Conservation (phyloP, 2,329 filamentous ascomycete species). For the Neurospora crassa region DNA sequence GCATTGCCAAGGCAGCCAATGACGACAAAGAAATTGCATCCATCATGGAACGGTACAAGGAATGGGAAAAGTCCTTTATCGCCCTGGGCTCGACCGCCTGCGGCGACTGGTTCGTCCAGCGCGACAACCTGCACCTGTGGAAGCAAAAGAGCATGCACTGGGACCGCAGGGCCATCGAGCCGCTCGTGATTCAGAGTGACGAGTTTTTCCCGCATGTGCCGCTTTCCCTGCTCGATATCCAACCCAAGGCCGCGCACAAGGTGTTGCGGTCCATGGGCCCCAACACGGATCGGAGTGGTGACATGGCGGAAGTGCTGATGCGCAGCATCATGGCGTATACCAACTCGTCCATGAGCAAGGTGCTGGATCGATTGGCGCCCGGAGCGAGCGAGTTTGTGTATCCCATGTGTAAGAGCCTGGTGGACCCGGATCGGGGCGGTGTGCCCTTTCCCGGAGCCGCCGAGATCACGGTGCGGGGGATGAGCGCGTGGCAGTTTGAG, state of each 20-base stretch:
- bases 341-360: slow-evolving; percentile 27
- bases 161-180: slow-evolving; percentile 64
- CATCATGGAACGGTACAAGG: slow-evolving; percentile 11
- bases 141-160: slow-evolving; percentile 45
- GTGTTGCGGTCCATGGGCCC: slow-evolving; percentile 37
- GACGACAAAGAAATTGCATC: background rate
- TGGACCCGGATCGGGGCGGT: slow-evolving; percentile 39
- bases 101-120: slow-evolving; percentile 29
- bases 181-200: slow-evolving; percentile 45
- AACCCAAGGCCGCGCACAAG: slow-evolving; percentile 43
- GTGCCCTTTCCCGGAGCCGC: slow-evolving; percentile 27
- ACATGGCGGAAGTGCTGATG: slow-evolving; percentile 44
- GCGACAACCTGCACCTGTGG: slow-evolving; percentile 46
- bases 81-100: slow-evolving; percentile 15
- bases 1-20: slow-evolving; percentile 6
- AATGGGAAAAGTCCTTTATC: background rate
- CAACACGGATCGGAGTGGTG: slow-evolving; percentile 30
- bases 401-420: slow-evolving; percentile 36
- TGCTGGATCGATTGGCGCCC: slow-evolving; percentile 45
- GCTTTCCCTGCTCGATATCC: slow-evolving; percentile 55
- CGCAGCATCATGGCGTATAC: slow-evolving; percentile 28
- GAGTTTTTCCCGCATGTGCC: slow-evolving; percentile 60
- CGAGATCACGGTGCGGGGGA: slow-evolving; percentile 33
- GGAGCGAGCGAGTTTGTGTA: slow-evolving; percentile 48
- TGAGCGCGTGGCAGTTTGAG: slow-evolving; percentile 45